Evolutionary conservation across 164 flowering plant species (phyloP), one percentile per base, ranked within the genome.

Genomic region (Protea cynaroides): DNA sequence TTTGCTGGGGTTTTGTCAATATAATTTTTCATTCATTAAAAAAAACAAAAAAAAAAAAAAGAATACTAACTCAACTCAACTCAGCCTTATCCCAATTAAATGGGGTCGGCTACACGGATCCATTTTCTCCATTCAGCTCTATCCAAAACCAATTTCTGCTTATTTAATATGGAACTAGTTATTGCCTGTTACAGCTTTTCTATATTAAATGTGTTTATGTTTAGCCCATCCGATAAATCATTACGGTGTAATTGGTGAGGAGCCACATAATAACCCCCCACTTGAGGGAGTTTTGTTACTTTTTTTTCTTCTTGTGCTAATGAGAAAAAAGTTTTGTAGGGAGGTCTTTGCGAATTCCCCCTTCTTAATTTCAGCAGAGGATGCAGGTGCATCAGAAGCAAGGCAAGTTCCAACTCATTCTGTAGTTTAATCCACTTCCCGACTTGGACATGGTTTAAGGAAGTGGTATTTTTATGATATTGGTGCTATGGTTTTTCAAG

Each of bases 281-380:
- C 5, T 29, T 5, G 4, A 29, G 34, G 34, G 61, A 17, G 29
- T 58, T 0, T 12, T 58, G 40, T 15, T 38, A 37, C 47, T 38
- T 59, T 44, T 17, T 65, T 53, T 36, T 25, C 14, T 34, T 50
- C 53, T 49, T 19, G 62, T 64, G 11, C 37, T 62, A 15, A 34
- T 58, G 21, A 4, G 12, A 6, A 44, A 44, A 36, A 25, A 62
- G 55, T 58, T 57, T 73, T n/a, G 19, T 80, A 94, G 98, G 62
- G 95, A 82, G 71, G 95, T 94, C 43, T 85, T 94, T 74, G 84
- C 85, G 58, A 89, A 94, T 74, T 80, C 97, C 37, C 98, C 98
- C 34, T 94, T 94, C 84, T 83, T 94, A 56, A 91, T 94, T 62
- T 78, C 95, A 66, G 97, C 98, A 43, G 90, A 83, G 71, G 89